phyloP scores from a whole-genome alignment of 1,139 yeast genomes.

The Debaryomyces coudertii region DNA sequence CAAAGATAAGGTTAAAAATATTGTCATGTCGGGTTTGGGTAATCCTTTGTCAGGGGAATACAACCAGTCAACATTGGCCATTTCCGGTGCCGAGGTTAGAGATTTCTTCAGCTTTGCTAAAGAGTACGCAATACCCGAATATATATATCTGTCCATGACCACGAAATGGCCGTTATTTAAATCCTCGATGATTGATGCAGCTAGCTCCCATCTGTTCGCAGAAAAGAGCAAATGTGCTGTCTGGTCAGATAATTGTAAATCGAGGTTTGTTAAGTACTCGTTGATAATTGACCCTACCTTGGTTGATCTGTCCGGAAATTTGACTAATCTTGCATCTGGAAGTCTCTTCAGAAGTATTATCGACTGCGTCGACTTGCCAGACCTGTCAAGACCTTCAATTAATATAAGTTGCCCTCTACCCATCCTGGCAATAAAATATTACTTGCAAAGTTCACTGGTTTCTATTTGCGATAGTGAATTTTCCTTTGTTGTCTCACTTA shows the following conservation, averaged over 20 bases:
- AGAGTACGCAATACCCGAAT: conserved; percentile 92
- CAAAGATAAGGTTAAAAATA: conserved; percentile 69
- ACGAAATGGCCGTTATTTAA: conserved; percentile 60
- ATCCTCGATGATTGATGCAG: conserved; percentile 45
- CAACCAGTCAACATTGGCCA: conserved; percentile 73
- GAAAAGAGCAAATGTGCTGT: conserved; percentile 86
- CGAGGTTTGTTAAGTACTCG: conserved; percentile 60
- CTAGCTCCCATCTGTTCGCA: conserved; percentile 93
- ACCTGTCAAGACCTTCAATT: conserved; percentile 91
- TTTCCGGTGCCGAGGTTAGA: conserved; percentile 32
- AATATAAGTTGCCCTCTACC: conserved; percentile 73
- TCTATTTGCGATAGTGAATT: conserved; percentile 1
- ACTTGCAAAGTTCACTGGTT: neutral
- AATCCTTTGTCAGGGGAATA: conserved; percentile 79
- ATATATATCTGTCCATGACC: conserved; percentile 83
- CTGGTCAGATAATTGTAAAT: conserved; percentile 62
- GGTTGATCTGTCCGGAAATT: conserved; percentile 89
- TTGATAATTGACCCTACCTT: conserved; percentile 79
- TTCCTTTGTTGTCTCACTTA: neutral
- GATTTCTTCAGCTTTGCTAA: conserved; percentile 60
- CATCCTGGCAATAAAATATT: conserved; percentile 12
- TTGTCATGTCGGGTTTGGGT: conserved; percentile 81
- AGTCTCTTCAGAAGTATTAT: conserved; percentile 45
- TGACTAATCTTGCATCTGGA: conserved; percentile 51
- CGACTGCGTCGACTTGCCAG: conserved; percentile 94